A percentile compares a stretch with the other conserved stretches of the same genome.
phyloP scores from a whole-genome alignment of 164 flowering plant genomes.

The Platanus orientalis region DNA sequence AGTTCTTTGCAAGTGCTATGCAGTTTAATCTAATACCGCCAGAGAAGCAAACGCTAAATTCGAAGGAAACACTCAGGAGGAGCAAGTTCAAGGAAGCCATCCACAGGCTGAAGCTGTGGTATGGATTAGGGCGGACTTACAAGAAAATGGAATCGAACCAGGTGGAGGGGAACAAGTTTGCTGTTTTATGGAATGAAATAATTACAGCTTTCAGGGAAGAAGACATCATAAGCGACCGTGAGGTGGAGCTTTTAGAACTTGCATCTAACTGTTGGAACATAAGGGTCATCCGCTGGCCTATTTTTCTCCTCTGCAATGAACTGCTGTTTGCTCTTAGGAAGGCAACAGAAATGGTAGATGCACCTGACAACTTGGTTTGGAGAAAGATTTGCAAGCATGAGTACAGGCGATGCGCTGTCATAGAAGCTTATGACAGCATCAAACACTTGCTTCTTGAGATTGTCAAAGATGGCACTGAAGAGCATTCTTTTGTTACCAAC shows the following conservation, averaged over 20 bases:
- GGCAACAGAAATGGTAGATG: constrained; percentile 54
- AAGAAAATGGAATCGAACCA: constrained; percentile 76
- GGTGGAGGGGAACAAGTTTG: constrained; percentile 72
- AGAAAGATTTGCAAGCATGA: constrained; percentile 64
- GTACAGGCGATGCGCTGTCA: constrained; percentile 79
- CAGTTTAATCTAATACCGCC: constrained; percentile 94
- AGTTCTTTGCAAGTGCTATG: constrained; percentile 88
- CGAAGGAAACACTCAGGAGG: constrained; percentile 36
- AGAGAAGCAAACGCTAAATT: constrained; percentile 47
- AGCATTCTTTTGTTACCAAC: constrained; percentile 47
- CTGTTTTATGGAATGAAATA: constrained; percentile 88
- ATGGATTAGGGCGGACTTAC: constrained; percentile 79
- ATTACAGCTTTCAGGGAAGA: constrained; percentile 70
- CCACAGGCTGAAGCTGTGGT: constrained; percentile 64
- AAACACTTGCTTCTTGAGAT: constrained; percentile 53
- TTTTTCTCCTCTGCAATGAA: constrained; percentile 86
- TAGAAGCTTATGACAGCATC: constrained; percentile 82
- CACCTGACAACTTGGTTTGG: constrained; percentile 61
- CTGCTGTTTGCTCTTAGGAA: constrained; percentile 79
- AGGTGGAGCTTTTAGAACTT: constrained; percentile 79
- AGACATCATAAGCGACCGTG: constrained; percentile 74
- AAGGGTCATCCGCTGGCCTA: constrained; percentile 93
- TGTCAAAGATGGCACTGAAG: constrained; percentile 51
- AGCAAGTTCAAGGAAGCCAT: constrained; percentile 66
- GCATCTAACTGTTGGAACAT: constrained; percentile 74